A percentile compares a stretch with the other conserved stretches of the same genome.
Evolutionary conservation across 139 green algal species (phyloP).

Genomic region (Closterium sp.): DNA sequence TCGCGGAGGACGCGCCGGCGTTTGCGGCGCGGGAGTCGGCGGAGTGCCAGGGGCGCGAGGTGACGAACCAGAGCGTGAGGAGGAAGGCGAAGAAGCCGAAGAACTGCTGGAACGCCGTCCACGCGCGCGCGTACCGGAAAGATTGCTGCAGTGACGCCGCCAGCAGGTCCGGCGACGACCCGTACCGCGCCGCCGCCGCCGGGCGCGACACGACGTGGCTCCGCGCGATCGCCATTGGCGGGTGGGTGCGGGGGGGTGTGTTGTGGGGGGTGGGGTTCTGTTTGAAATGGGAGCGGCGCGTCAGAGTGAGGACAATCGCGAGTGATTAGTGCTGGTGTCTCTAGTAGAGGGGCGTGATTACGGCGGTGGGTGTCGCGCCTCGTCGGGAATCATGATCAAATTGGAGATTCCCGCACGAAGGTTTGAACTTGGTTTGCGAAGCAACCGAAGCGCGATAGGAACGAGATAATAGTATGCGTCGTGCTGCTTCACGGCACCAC

Average conservation of each 20-base stretch:
- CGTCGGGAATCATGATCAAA: background rate
- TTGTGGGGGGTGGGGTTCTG: no score
- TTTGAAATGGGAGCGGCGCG: no score
- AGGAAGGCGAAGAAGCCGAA: slow-evolving; percentile 4
- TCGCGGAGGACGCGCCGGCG: background rate
- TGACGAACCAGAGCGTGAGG: slow-evolving; percentile 6
- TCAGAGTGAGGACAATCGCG: background rate
- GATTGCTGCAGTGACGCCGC: background rate
- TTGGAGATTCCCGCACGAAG: background rate
- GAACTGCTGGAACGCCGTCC: background rate
- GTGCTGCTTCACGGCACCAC: background rate
- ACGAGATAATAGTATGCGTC: background rate
- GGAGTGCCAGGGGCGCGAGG: background rate
- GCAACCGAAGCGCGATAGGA: background rate
- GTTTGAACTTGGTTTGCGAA: background rate
- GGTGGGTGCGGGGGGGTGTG: no score
- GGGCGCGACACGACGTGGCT: background rate
- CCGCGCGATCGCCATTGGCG: background rate
- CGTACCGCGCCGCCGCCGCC: background rate
- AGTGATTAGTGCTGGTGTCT: background rate
- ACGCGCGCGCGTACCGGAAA: background rate
- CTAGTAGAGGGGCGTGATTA: background rate
- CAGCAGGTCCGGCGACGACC: background rate
- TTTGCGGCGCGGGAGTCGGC: background rate
- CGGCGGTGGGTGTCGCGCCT: background rate